Evolutionary conservation across 2,329 filamentous ascomycete genomes (phyloP).

Genomic region (Didymella sp.): DNA sequence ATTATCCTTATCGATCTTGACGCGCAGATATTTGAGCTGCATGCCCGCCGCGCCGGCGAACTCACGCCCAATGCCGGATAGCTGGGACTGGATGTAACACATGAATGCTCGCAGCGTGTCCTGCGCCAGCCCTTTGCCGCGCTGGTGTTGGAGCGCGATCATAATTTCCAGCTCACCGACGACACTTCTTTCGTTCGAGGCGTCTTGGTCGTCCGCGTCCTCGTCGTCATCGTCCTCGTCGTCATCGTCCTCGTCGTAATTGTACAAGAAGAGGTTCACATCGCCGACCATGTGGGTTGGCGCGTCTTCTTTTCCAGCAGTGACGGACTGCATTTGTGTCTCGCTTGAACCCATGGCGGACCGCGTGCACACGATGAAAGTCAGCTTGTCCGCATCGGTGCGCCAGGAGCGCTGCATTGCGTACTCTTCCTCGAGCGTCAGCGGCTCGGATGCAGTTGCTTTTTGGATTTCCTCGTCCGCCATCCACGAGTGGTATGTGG

Average conservation of each 20-base stretch:
- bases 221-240: constrained; percentile 26
- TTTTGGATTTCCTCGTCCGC: constrained; percentile 79
- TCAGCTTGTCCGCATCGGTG: constrained; percentile 81
- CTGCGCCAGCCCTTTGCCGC: constrained; percentile 69
- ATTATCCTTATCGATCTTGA: constrained; percentile 68
- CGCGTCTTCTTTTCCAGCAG: constrained; percentile 57
- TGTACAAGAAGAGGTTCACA: constrained; percentile 73
- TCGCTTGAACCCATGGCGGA: too few relatives aligned
- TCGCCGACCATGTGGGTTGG: constrained; percentile 59
- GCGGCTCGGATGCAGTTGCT: constrained; percentile 85
- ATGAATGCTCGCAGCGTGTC: constrained; percentile 73
- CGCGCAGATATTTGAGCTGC: constrained; percentile 58
- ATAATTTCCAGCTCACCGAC: constrained; percentile 86
- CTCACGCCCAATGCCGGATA: constrained; percentile 64
- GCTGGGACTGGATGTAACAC: constrained; percentile 67
- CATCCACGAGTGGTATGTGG: constrained; percentile 90
- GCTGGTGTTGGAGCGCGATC: constrained; percentile 69
- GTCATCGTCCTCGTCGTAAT: constrained; percentile 31
- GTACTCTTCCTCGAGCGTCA: constrained; percentile 83
- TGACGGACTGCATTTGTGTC: constrained; percentile 4
- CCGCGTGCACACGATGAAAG: constrained; percentile 82
- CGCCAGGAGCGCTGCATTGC: constrained; percentile 92
- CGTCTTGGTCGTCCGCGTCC: neutral
- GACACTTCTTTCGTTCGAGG: too few relatives aligned
- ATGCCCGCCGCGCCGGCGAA: constrained; percentile 48